Conservation (phyloP, 331 rosid genomes). For the Pyrus hybrid region DNA sequence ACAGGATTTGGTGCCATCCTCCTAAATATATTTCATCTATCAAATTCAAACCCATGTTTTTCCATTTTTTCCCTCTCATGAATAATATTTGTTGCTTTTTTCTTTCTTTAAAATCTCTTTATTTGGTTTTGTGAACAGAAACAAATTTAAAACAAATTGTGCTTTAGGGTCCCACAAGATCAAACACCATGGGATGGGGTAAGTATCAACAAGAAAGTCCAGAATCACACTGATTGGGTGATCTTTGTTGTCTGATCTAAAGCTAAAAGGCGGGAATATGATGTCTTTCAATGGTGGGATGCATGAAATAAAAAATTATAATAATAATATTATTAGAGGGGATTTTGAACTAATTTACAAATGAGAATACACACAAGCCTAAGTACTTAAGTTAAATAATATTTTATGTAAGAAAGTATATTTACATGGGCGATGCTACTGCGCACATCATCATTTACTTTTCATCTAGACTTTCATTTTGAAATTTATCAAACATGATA, state of each 20-base stretch:
- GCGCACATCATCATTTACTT: no score
- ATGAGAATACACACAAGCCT: not conserved
- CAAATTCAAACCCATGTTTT: conserved; percentile 9
- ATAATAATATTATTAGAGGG: not conserved
- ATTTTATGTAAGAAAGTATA: no score
- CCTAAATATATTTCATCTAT: conserved; percentile 9
- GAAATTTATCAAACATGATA: no score
- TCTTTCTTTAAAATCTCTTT: not conserved
- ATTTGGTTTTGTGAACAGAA: not conserved
- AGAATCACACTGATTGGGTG: conserved; percentile 21
- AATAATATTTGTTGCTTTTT: conserved; percentile 9
- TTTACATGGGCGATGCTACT: no score
- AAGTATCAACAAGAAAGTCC: conserved; percentile 23
- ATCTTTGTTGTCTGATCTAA: conserved; percentile 50
- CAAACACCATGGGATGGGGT: conserved; percentile 46
- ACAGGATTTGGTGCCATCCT: conserved; percentile 27
- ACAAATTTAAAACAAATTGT: not conserved
- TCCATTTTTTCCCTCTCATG: conserved; percentile 6
- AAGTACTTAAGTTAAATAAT: no score
- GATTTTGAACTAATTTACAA: not conserved
- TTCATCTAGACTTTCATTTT: no score
- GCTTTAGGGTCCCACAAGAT: conserved; percentile 39
- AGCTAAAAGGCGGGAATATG: conserved; percentile 31
- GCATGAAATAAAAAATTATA: conserved; percentile 2
- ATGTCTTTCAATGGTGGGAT: conserved; percentile 24